Base-by-base conservation (phyloP, 345 rosid genomes). In the Murraya koenigii region DNA sequence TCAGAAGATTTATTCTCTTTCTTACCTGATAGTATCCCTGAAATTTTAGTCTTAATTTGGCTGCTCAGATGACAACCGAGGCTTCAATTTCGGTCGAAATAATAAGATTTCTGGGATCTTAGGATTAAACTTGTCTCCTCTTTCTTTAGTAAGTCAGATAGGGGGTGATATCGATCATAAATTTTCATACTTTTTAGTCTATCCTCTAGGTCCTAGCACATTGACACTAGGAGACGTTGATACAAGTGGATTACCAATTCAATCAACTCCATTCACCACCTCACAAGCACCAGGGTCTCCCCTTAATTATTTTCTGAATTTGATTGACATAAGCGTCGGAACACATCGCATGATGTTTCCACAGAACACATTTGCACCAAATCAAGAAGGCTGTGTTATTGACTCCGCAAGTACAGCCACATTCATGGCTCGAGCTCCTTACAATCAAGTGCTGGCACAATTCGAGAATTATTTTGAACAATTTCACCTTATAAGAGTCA, bases 31-130 rank as follows among this genome's bases (percentile, higher is more conserved):
- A 15, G 49, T 13, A 13, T 44, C 13, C 28, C 6, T 8, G 28
- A 8, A 11, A 10, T 6, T 6, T 1, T 82, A n/a, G 49, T 78
- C 41, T 82, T n/a, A n/a, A n/a, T n/a, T 82, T 8, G 82, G 82
- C 17, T 80, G 82, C 75, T 80, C 79, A 0, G 4, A 70, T 6
- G 75, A 79, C 3, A 79, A 59, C 49, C 8, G 1, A 13, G 25
- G 63, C 6, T 17, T 76, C 60, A 5, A 1, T 5, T 79, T 72
- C 2, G 2, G 22, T 1, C 2, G 0, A 44, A 0, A 44, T 44
- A 44, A 32, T 7, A 26, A 11, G 33, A 38, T 79, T 66, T 81
- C 79, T 1, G 84, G 81, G 11, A 64, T 79, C 28, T 9, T 77
- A 3, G 83, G 79, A 11, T 25, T 84, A 20, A 79, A 30, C 77